A percentile compares a stretch with the other conserved stretches of the same genome.
These are phyloP conservation scores for Neopestalotiopsis sp. DNA, from an alignment of 2,329 filamentous ascomycete genomes.

Conservation along the genomic window DNA sequence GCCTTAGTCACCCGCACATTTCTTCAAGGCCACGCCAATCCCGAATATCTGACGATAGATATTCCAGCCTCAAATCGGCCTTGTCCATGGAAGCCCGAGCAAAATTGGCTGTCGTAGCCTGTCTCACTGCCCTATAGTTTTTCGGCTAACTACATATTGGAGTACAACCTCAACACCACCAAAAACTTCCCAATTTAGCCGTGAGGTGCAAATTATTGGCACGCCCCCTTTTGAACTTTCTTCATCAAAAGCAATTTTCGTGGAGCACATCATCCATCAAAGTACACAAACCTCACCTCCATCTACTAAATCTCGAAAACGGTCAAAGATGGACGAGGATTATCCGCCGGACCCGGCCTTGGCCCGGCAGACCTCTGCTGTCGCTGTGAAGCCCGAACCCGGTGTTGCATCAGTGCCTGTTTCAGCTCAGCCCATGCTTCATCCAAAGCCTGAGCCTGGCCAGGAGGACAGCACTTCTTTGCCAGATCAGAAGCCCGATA, in stretches of 20 bases:
- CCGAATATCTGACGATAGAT: too few species aligned
- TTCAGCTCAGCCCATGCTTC: background rate
- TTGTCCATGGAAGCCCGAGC: too few species aligned
- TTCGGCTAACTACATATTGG: too few species aligned
- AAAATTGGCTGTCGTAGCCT: too few species aligned
- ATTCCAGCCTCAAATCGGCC: too few species aligned
- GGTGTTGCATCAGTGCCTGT: background rate
- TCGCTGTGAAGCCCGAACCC: background rate
- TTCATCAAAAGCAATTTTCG: background rate
- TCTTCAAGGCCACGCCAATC: too few species aligned
- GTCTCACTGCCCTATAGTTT: too few species aligned
- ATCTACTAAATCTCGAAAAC: background rate
- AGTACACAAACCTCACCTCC: background rate
- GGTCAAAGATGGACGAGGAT: background rate
- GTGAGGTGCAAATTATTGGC: background rate
- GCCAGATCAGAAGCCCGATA: background rate
- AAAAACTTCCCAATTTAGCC: too few species aligned
- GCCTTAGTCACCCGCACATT: too few species aligned
- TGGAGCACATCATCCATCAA: background rate
- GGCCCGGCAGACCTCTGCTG: too few species aligned
- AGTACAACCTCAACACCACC: too few species aligned
- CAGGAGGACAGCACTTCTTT: background rate
- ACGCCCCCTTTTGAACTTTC: background rate
- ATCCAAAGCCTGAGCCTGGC: background rate
- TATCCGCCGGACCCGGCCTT: background rate